Evolutionary conservation across 2,329 filamentous ascomycete genomes (phyloP).

Genomic region (Epichloe festucae): DNA sequence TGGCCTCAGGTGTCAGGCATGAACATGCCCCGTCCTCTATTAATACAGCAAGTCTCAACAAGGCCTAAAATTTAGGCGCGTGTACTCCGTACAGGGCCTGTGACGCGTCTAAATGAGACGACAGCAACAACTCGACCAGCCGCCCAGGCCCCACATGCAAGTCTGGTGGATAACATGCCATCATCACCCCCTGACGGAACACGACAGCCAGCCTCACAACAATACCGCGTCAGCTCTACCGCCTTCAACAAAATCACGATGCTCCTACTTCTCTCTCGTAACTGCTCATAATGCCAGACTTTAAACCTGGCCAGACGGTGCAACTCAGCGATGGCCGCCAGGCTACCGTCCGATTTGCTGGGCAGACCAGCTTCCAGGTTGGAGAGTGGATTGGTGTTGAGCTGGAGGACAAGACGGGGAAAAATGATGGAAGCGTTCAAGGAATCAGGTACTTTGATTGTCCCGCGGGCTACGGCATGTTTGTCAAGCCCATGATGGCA

Average conservation of each 20-base stretch:
- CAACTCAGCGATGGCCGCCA: slow-evolving; percentile 66
- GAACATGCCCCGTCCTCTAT: background rate
- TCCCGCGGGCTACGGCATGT: slow-evolving; percentile 64
- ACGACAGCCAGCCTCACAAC: background rate
- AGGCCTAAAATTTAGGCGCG: too few species aligned
- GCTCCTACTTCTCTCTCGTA: slow-evolving; percentile 14
- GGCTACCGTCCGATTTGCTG: slow-evolving; percentile 70
- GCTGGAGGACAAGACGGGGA: slow-evolving; percentile 67
- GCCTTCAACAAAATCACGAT: slow-evolving; percentile 15
- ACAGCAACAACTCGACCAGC: background rate
- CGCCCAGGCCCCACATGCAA: background rate
- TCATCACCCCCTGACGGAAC: background rate
- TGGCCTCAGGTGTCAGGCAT: background rate
- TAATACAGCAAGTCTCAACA: too few species aligned
- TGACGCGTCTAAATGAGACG: too few species aligned
- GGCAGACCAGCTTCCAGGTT: slow-evolving; percentile 63
- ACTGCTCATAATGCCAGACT: slow-evolving; percentile 38
- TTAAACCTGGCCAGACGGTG: slow-evolving; percentile 59
- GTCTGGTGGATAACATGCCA: background rate
- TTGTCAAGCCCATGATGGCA: slow-evolving; percentile 63
- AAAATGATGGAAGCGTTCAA: slow-evolving; percentile 88
- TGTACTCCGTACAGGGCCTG: too few species aligned
- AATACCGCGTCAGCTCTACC: background rate
- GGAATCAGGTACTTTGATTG: slow-evolving; percentile 85
- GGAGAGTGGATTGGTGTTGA: slow-evolving; percentile 88